Evolutionary conservation across 2,329 filamentous ascomycete species (phyloP), one percentile per base, ranked within the genome.

Genomic region (Trichoderma sp.): DNA sequence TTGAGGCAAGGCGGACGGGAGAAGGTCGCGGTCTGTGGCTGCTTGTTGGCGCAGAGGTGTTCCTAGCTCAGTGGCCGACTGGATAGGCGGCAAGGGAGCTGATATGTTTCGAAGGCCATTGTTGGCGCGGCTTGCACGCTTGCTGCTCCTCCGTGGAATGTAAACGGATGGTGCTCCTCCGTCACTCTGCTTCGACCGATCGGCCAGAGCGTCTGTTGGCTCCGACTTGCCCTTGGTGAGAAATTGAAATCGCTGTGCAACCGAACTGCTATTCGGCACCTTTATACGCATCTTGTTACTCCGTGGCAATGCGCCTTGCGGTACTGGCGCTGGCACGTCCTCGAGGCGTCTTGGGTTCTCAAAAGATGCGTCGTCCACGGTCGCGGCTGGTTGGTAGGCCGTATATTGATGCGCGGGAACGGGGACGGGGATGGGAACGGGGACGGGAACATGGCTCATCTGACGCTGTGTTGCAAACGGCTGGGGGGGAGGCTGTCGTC

Each of bases 171-270:
- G 79, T 15, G 84, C 84, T 68, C 82, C 79, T 50, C 80, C 80
- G 39, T 87, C 86, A 74, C 92, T 89, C 73, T 82, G 84, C 42
- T 92, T 84, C 4, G 90, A 88, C 53, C 84, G 29, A 39, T 37
- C 56, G 29, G 45, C 27, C 15, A 34, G 10, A 37, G 32, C 27
- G n/a, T 56, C 64, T 64, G 81, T 32, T 69, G 72, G 76, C 70
- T 73, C 80, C 73, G 71, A 76, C 74, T 80, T 70, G 74, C 78
- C 71, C 78, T 78, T 75, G 48, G 74, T 73, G 58, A 77, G 68
- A 34, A 77, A 73, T 12, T 77, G 74, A 67, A 79, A 73, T 13
- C 78, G 76, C 67, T 78, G 75, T 9, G 78, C 77, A 58, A 80
- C 74, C 3, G 77, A 74, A 9, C 72, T 70, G 13, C 59, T 52